Evolutionary conservation across 148 eudicot species (phyloP), one percentile per base, ranked within the genome.

Genomic region (Amaranthus hypochondriacus): DNA sequence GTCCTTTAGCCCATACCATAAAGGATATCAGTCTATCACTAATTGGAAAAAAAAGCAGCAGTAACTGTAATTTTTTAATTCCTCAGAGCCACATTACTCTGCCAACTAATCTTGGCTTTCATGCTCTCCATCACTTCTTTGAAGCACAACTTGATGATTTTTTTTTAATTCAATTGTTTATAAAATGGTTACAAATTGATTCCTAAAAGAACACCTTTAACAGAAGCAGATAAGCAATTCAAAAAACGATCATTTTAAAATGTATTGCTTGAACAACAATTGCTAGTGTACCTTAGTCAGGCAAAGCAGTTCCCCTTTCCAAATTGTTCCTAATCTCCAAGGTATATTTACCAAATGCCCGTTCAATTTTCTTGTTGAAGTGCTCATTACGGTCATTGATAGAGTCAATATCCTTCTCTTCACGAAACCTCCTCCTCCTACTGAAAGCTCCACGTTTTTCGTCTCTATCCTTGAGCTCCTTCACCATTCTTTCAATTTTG

Each of bases 321-420:
- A 95, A 89, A 76, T 95, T 95, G 86, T 95, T 95, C 82, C 90
- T 95, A 85, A 95, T 95, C 89, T 95, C 99, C 75, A 92, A 72
- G 2, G 97, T 95, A 76, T 94, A 92, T 82, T 85, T 93, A 15
- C 97, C 98, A 82, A 94, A 94, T 21, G 98, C 98, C 47, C 97
- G 84, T 80, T 92, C 98, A 77, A 94, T 91, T 94, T 94, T 94
- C 87, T 92, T 94, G 78, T 94, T 94, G 88, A 94, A 94, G 76
- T 94, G 98, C 79, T 91, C 98, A 71, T 94, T 94, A 66, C 98
- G 98, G 62, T 94, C 98, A 76, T 94, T 94, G 77, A 94, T 92
- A 0, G 98, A 91, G 80, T 92, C 97, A 69, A 92, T 87, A 82
- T 94, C 98, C 81, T 91, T 92, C 75, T 94, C 97, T 68, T 94